Evolutionary conservation across 306 rosid species (phyloP).

Genomic region (Oxytropis ochrocephala): DNA sequence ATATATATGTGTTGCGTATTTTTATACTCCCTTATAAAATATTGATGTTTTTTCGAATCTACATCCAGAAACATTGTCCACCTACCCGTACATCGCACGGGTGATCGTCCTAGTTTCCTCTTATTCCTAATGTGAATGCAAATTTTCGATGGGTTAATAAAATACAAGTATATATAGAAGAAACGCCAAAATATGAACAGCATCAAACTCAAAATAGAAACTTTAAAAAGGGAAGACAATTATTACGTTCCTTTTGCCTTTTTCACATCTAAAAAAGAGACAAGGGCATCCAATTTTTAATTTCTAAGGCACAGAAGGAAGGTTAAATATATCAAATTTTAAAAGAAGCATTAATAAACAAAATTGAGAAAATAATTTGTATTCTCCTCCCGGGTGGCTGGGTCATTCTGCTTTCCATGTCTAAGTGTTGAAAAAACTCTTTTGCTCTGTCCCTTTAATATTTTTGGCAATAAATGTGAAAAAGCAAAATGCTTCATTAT

Average conservation of each 20-base stretch:
- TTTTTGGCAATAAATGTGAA: background rate
- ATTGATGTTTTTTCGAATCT: no score
- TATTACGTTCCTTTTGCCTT: constrained; percentile 18
- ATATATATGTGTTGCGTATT: no score
- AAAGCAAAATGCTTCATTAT: background rate
- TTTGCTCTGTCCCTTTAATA: background rate
- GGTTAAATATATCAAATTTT: background rate
- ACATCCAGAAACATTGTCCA: no score
- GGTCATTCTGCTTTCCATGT: background rate
- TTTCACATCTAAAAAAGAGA: constrained; percentile 9
- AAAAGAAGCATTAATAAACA: background rate
- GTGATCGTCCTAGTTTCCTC: no score
- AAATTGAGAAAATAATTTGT: background rate
- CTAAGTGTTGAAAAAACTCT: background rate
- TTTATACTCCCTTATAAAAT: no score
- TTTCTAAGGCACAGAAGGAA: background rate
- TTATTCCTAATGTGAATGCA: constrained; percentile 18
- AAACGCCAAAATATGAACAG: constrained; percentile 3
- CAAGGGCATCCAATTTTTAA: background rate
- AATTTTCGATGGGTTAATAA: background rate
- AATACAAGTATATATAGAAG: background rate
- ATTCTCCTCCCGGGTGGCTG: background rate
- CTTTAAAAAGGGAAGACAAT: background rate
- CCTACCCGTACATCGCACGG: no score
- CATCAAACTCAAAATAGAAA: background rate